Evolutionary conservation across 2,329 filamentous ascomycete species (phyloP).

Genomic region (Purpureocillium takamizusanense): DNA sequence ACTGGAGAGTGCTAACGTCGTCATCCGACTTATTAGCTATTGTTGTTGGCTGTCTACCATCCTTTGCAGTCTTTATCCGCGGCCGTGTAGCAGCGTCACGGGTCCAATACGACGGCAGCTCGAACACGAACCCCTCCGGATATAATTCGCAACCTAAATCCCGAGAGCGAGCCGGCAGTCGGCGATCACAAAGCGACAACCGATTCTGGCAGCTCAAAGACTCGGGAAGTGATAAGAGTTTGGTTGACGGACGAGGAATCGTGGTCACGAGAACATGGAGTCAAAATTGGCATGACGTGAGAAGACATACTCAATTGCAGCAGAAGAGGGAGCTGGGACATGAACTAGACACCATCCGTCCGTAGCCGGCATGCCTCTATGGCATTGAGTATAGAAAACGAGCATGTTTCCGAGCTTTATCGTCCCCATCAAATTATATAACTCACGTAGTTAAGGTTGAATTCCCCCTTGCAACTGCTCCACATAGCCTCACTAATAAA

Average conservation of each 20-base stretch:
- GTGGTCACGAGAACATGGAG: conserved; percentile 7
- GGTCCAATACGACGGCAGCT: conserved; percentile 3
- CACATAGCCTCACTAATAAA: too few species aligned
- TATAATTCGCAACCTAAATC: conserved; percentile 4
- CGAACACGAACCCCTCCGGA: conserved; percentile 3
- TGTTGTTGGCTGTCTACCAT: conserved; percentile 9
- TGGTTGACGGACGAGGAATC: conserved; percentile 3
- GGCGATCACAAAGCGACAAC: conserved; percentile 1
- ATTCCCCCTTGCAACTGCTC: too few species aligned
- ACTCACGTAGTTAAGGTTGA: too few species aligned
- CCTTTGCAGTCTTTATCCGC: conserved; percentile 10
- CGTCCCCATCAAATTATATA: too few species aligned
- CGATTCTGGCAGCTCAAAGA: conserved; percentile 4
- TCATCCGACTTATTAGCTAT: conserved; percentile 4
- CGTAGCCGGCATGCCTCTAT: neutral
- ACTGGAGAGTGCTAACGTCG: neutral
- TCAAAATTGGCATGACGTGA: conserved; percentile 8
- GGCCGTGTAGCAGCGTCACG: conserved; percentile 7
- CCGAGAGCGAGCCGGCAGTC: conserved; percentile 3
- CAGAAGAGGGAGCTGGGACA: neutral
- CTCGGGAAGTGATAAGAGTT: conserved; percentile 7
- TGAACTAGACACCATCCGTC: neutral
- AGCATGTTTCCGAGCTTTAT: too few species aligned
- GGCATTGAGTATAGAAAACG: too few species aligned
- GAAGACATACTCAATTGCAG: neutral